Conservation (phyloP, 2,329 filamentous ascomycete species). For the Albifimbria verrucaria region DNA sequence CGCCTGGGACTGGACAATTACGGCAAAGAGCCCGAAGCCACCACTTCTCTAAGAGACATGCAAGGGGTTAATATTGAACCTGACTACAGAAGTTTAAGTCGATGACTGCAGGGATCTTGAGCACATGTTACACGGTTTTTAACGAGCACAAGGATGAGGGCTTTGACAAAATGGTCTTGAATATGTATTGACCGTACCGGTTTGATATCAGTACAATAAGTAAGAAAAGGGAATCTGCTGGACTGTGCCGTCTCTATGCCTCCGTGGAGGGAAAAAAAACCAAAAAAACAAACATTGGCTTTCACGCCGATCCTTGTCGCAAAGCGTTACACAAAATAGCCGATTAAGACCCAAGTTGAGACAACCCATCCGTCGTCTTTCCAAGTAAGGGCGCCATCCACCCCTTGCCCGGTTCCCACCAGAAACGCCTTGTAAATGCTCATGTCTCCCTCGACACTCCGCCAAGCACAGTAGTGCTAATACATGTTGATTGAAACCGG, state of each 20-base stretch:
- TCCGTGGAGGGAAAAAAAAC: too few relatives aligned
- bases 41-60: too few relatives aligned
- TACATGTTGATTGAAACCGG: conserved; percentile 9
- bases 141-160: too few relatives aligned
- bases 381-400: conserved; percentile 12
- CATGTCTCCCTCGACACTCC: conserved; percentile 20
- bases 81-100: too few relatives aligned
- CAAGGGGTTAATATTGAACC: too few relatives aligned
- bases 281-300: background rate
- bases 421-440: conserved; percentile 28
- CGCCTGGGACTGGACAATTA: too few relatives aligned
- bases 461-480: conserved; percentile 12
- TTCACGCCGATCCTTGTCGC: background rate
- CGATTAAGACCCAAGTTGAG: background rate
- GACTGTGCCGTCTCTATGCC: background rate
- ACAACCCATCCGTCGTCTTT: conserved; percentile 15
- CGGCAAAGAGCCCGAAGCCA: too few relatives aligned
- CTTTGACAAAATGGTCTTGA: too few relatives aligned
- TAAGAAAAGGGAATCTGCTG: too few relatives aligned
- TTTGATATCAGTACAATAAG: background rate
- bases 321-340: background rate
- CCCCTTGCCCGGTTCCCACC: conserved; percentile 14
- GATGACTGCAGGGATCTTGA: too few relatives aligned
- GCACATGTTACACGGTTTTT: too few relatives aligned
- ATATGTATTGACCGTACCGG: background rate